These are phyloP conservation scores for Hymenoscyphus occultus DNA, from an alignment of 2,329 filamentous ascomycete species.

Conservation along the genomic window DNA sequence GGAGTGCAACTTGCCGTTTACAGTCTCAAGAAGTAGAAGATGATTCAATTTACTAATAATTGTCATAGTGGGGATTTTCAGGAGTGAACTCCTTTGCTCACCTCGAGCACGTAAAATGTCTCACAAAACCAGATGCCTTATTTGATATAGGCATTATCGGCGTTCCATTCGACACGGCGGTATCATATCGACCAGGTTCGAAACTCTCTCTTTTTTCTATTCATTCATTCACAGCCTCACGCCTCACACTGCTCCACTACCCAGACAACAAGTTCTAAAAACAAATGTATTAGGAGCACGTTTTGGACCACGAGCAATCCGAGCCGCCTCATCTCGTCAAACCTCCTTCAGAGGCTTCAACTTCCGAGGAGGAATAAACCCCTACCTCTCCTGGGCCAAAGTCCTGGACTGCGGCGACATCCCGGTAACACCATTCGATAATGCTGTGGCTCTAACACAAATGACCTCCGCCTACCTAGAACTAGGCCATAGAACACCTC, in stretches of 20 bases:
- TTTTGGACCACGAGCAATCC: conserved; percentile 85
- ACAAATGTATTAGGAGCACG: conserved; percentile 54
- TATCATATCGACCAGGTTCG: conserved; percentile 65
- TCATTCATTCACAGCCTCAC: neutral
- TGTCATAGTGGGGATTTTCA: conserved; percentile 57
- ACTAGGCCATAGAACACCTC: conserved; percentile 28
- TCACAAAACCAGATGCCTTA: conserved; percentile 59
- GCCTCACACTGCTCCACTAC: neutral
- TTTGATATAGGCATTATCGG: conserved; percentile 73
- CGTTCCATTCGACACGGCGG: conserved; percentile 71
- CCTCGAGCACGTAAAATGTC: conserved; percentile 64
- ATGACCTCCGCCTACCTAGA: conserved; percentile 55
- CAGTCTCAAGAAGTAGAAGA: no score
- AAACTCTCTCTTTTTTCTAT: neutral
- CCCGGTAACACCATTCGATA: conserved; percentile 82
- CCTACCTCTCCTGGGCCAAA: conserved; percentile 73
- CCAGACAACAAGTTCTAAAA: neutral
- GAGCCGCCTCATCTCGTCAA: conserved; percentile 78
- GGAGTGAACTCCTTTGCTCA: conserved; percentile 77
- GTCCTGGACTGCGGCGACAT: conserved; percentile 91
- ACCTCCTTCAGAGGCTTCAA: conserved; percentile 80
- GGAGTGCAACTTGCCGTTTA: neutral
- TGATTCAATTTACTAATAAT: neutral
- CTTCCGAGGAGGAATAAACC: conserved; percentile 76
- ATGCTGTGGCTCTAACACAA: conserved; percentile 73